Base-by-base conservation (phyloP, 805 yeast species). In the Kuraishia floccosa region DNA sequence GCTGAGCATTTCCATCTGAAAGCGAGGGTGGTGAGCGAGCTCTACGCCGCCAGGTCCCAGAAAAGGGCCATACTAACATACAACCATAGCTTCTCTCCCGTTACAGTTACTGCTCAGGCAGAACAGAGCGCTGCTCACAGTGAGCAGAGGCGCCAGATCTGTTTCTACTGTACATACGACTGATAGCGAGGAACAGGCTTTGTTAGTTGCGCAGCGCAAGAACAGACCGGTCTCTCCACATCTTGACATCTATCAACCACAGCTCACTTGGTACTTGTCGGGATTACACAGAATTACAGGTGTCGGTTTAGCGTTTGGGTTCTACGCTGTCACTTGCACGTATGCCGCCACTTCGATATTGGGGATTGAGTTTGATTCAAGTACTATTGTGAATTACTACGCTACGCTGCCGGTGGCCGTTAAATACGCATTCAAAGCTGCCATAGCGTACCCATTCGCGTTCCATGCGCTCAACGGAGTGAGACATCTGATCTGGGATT, bases 401-500 rank as follows among this genome's bases (percentile, higher is more conserved):
- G 76, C 78, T 24, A 65, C 75, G 14, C 63, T 81, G 39, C 91
- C 95, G 26, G 50, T 70, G 13, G 65, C 63, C 33, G 61, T 68
- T 25, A 81, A 86, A 58, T 43, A 70, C 35, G 61, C 65, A 16
- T 60, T 73, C 35, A 91, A 91, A 65, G 75, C 78, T 30, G 49
- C 72, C 25, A 72, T 78, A 49, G 74, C 91, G 6, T 72, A 72
- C 63, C 87, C 96, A 42, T 85, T 91, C 57, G 80, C 81, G 19
- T 86, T 72, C 79, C 98, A 91, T 59, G 48, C 70, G 28, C 72
- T 66, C 53, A 85, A 87, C 54, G 96, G 97, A 46, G 37, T 89
- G 40, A 84, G 98, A 71, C 98, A 91, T 56, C 63, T 89, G 57
- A 50, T 83, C 34, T 91, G 98, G 98, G 98, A 91, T 56, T 54